Percentiles rank a stretch among this genome's conserved stretches.
These are phyloP conservation scores for Ormosia emarginata DNA, from an alignment of 306 rosid species.

Conservation along the genomic window DNA sequence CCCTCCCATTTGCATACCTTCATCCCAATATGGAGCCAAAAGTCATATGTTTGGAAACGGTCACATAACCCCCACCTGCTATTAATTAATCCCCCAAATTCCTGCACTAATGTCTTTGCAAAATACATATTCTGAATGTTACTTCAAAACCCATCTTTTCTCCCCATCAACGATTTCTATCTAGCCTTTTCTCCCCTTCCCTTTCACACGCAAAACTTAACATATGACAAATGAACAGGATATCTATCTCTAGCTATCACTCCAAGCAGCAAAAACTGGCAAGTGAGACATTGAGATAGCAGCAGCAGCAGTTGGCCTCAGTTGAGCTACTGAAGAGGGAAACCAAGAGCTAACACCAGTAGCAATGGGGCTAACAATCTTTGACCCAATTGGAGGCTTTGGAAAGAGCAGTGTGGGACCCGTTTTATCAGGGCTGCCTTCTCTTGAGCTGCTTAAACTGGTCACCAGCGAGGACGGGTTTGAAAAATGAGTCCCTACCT, in stretches of 20 bases:
- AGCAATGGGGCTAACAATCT: constrained; percentile 25
- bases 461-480: constrained; percentile 68
- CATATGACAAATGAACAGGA: constrained; percentile 1
- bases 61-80: constrained; percentile 39
- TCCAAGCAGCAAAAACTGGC: constrained; percentile 83
- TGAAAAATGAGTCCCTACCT: constrained; percentile 59
- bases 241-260: constrained; percentile 37
- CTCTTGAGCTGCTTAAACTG: constrained; percentile 77
- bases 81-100: constrained; percentile 33
- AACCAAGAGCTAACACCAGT: constrained; percentile 50
- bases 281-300: constrained; percentile 58
- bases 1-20: constrained; percentile 39
- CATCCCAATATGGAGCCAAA: constrained; percentile 43
- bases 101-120: constrained; percentile 28
- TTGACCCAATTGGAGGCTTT: constrained; percentile 52
- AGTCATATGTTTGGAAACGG: constrained; percentile 37
- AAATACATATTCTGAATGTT: constrained; percentile 17
- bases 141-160: not conserved
- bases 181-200: not conserved
- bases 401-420: constrained; percentile 43
- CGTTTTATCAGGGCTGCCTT: constrained; percentile 65
- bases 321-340: constrained; percentile 37
- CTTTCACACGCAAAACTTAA: constrained; percentile 26
- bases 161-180: not conserved
- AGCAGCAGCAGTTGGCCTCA: constrained; percentile 49